A percentile compares a stretch with the other conserved stretches of the same genome.
Evolutionary conservation across 257 asterid species (phyloP).

Genomic region (Solanum bulbocastanum): DNA sequence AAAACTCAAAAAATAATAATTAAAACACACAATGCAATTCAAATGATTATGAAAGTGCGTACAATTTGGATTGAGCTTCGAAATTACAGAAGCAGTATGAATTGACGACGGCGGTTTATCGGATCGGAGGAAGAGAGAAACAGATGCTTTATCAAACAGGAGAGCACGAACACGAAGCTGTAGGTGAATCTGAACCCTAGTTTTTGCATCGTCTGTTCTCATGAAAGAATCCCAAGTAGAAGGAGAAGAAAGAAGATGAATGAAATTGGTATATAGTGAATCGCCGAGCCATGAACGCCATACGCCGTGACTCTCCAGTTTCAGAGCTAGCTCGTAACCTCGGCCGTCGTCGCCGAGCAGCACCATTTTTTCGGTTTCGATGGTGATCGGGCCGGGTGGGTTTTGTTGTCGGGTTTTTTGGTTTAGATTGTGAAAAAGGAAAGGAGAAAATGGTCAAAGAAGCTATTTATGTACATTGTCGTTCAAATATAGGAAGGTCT

Average conservation of each 20-base stretch:
- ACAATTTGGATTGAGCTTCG: slow-evolving; percentile 81
- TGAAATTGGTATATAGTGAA: slow-evolving; percentile 50
- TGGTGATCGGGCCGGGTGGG: not conserved
- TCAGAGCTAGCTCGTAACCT: slow-evolving; percentile 90
- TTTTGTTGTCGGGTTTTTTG: not conserved
- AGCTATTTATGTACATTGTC: not conserved
- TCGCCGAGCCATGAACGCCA: slow-evolving; percentile 96
- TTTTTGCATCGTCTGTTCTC: slow-evolving; percentile 53
- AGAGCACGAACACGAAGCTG: slow-evolving; percentile 95
- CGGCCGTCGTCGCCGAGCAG: slow-evolving; percentile 82
- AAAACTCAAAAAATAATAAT: not conserved
- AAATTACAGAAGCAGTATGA: slow-evolving; percentile 18
- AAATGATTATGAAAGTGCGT: not conserved
- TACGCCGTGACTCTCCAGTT: slow-evolving; percentile 73
- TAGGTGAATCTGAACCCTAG: slow-evolving; percentile 62
- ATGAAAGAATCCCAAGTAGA: slow-evolving; percentile 79
- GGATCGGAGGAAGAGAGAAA: slow-evolving; percentile 36
- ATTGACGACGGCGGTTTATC: slow-evolving; percentile 12
- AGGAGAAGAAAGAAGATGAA: slow-evolving; percentile 61
- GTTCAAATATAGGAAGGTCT: not conserved
- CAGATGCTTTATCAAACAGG: slow-evolving; percentile 73
- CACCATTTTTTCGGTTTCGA: slow-evolving; percentile 31
- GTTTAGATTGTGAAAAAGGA: not conserved
- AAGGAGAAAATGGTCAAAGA: not conserved
- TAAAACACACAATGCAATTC: not conserved